Conservation (phyloP, 495 filamentous ascomycete species). For the Xylaria scruposa region DNA sequence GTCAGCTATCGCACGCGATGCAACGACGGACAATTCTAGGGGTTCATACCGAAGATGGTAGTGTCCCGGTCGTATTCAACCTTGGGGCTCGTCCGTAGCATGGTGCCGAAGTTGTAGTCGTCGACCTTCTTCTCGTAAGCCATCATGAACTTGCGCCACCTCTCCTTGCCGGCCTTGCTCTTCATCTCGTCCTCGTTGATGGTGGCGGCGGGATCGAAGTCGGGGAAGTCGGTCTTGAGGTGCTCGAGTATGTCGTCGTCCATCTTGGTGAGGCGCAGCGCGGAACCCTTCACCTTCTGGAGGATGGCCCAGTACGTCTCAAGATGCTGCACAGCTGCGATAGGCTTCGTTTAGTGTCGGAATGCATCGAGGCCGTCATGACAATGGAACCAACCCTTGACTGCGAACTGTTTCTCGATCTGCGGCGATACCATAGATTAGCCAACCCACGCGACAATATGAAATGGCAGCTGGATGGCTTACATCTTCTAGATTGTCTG, state of each 20-base stretch:
- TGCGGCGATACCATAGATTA: conserved; percentile 43
- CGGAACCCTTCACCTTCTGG: conserved; percentile 83
- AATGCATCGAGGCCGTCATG: not conserved
- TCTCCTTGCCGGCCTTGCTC: conserved; percentile 93
- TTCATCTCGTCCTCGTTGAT: conserved; percentile 97
- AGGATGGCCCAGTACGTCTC: conserved; percentile 97
- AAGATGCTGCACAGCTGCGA: conserved; percentile 86
- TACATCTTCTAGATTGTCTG: conserved; percentile 59
- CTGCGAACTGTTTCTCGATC: conserved; percentile 99
- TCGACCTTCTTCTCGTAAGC: conserved; percentile 89
- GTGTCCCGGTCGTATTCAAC: conserved; percentile 85
- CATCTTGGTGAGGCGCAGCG: conserved; percentile 86
- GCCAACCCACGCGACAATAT: not conserved
- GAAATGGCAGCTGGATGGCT: not conserved
- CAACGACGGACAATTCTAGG: not conserved
- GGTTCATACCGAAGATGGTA: conserved; percentile 81
- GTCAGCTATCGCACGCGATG: not conserved
- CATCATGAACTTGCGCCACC: conserved; percentile 95
- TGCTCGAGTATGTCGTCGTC: conserved; percentile 94
- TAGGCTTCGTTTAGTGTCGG: not conserved
- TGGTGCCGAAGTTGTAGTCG: conserved; percentile 97
- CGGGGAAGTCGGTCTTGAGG: conserved; percentile 85
- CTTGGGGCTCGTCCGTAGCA: conserved; percentile 79
- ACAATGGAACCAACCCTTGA: conserved; percentile 73
- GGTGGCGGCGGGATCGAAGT: conserved; percentile 80